A percentile compares a stretch with the other conserved stretches of the same genome.
Conservation (phyloP, 345 rosid species). For the Eucalyptus brandiana region DNA sequence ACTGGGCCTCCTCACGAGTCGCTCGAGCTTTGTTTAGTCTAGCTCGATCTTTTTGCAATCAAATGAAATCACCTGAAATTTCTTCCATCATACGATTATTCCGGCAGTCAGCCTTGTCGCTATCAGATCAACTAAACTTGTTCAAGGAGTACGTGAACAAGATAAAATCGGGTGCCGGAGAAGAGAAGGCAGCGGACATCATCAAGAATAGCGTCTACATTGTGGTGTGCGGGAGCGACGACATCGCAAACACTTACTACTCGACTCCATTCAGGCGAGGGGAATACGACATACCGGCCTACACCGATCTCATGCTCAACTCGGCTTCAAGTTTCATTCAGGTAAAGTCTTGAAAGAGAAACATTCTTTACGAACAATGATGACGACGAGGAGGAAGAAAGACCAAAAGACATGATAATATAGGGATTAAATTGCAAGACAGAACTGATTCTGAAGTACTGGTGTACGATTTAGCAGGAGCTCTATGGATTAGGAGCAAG, state of each 20-base stretch:
- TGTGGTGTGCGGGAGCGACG: constrained; percentile 13
- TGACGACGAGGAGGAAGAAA: not conserved
- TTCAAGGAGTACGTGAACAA: constrained; percentile 15
- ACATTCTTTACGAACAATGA: not conserved
- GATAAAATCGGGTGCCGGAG: constrained; percentile 11
- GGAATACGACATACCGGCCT: constrained; percentile 12
- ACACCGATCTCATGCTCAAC: constrained; percentile 28
- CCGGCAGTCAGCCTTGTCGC: constrained; percentile 26
- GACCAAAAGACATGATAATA: not conserved
- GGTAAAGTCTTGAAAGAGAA: constrained; percentile 4
- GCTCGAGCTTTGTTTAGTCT: not conserved
- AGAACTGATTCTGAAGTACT: not conserved
- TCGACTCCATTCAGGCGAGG: not conserved
- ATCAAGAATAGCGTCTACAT: not conserved
- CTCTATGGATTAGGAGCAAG: constrained; percentile 47
- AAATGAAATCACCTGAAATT: not conserved
- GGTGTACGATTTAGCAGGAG: constrained; percentile 14
- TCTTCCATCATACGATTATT: not conserved
- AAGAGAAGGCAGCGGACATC: not conserved
- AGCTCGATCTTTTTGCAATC: not conserved
- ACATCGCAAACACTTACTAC: constrained; percentile 23
- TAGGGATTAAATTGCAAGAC: not conserved
- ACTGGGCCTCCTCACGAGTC: not conserved
- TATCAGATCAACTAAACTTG: constrained; percentile 27
- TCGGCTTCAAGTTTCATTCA: constrained; percentile 22